phyloP scores from a whole-genome alignment of 176 grass and related monocot species.

The Oryza coarctata region DNA sequence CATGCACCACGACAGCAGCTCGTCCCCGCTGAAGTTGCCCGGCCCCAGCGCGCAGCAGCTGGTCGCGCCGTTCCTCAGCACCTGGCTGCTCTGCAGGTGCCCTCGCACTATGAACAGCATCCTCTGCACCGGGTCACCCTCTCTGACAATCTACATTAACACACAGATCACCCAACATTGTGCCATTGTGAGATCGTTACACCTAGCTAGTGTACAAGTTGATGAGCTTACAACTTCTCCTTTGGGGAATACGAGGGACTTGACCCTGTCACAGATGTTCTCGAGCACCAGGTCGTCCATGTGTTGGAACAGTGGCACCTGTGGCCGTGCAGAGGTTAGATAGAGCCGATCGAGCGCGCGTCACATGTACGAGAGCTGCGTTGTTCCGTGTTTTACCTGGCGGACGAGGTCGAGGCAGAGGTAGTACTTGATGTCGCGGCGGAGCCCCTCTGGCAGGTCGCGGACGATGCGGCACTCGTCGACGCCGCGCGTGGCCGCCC shows the following conservation, averaged over 20 bases:
- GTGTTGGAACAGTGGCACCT: conserved; percentile 95
- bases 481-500: conserved; percentile 85
- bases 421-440: conserved; percentile 89
- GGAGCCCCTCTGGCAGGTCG: conserved; percentile 73
- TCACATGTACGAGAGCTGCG: neutral
- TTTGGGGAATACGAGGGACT: conserved; percentile 81
- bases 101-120: conserved; percentile 94
- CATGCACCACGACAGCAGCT: conserved; percentile 95
- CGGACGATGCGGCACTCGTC: conserved; percentile 68
- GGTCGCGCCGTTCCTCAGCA: conserved; percentile 55
- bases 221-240: conserved; percentile 68
- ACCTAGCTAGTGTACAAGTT: neutral
- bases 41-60: conserved; percentile 87
- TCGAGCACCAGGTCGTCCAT: conserved; percentile 93
- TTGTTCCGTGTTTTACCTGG: conserved; percentile 33
- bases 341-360: neutral
- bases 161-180: neutral
- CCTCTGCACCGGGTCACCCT: conserved; percentile 69
- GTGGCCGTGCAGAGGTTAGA: neutral
- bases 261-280: conserved; percentile 91
- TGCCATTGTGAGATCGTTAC: neutral
- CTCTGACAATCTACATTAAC: conserved; percentile 38
- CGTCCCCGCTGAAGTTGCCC: conserved; percentile 90
- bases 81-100: conserved; percentile 76
- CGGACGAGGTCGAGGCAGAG: conserved; percentile 92